These are phyloP conservation scores for Tetradesmus obliquus DNA, from an alignment of 139 green algal species.

Conservation along the genomic window DNA sequence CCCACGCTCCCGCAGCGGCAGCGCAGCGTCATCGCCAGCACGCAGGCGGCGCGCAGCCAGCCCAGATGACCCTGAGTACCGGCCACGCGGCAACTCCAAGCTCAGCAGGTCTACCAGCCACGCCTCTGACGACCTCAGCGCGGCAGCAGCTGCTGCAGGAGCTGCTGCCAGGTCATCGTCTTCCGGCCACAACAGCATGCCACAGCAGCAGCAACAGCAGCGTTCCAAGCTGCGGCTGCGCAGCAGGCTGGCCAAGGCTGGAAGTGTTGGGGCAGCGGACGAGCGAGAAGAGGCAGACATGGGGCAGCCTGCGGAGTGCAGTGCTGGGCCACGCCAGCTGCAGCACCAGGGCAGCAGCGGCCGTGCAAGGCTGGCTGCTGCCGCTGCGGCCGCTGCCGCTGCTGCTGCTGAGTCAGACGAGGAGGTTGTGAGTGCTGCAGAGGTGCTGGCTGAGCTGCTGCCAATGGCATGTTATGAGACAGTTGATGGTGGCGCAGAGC, in stretches of 20 bases:
- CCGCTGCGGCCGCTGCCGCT: not conserved
- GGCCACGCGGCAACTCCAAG: not conserved
- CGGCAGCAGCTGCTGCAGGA: not conserved
- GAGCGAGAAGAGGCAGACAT: not conserved
- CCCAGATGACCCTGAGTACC: not conserved
- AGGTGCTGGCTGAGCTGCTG: not conserved
- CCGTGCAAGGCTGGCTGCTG: not conserved
- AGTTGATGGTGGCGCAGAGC: not conserved
- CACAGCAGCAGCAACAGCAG: not conserved
- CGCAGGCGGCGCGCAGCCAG: not conserved
- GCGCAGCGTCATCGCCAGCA: not conserved
- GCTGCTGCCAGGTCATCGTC: not conserved
- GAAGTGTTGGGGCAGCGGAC: not conserved
- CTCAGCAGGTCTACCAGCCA: not conserved
- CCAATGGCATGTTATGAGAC: not conserved
- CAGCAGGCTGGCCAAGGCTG: slow-evolving; percentile 3
- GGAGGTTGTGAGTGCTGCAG: not conserved
- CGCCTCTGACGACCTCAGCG: not conserved
- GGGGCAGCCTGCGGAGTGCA: not conserved
- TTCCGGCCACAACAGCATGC: not conserved
- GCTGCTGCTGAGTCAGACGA: not conserved
- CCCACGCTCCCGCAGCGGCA: not conserved
- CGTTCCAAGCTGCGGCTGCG: not conserved
- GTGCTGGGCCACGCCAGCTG: not conserved
- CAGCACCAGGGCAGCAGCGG: not conserved